Evolutionary conservation across 768 basidiomycete genomes (phyloP), one percentile per base, ranked within the genome.

Genomic region (Boletus subparvulus): DNA sequence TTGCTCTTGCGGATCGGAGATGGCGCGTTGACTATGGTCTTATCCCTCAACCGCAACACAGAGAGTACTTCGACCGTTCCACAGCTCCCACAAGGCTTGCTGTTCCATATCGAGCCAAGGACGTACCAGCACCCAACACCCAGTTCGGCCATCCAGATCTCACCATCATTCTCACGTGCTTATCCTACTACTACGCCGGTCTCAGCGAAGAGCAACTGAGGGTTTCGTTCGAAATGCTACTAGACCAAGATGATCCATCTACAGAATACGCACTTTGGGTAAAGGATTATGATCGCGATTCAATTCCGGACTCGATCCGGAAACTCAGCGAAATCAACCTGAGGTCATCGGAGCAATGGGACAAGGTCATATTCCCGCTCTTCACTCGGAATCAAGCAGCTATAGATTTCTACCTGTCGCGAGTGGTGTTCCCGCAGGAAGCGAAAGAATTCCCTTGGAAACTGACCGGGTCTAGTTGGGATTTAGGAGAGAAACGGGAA

Each of bases 141-240:
- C 69, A 75, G 33, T 76, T 75, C 17, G 69, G 68, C 14, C 75
- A 76, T 39, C 74, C 74, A 13, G 75, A 75, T 24, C 56, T 75
- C 16, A 60, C 62, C 12, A 62, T 74, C 47, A 37, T 59, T 2
- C 66, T 74, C 14, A 75, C 71, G 0, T 73, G 62, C 37, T 54
- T 74, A 10, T 64, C 63, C 4, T 75, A 75, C 45, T 74, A 74
- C 28, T 73, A 74, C 35, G 1, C n/a, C 0, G 59, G 59, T 1
- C 59, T 60, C 11, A 50, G 1, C 8, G 2, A 40, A 28, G n/a
- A 61, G 1, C 45, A 62, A 10, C 21, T 50, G 3, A 62, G 47
- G 4, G 4, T 3, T 30, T 43, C 50, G 0, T 52, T 59, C 28
- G 33, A 54, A 30, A 52, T 43, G 5, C 36, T 59, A 10, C 49